These are phyloP conservation scores for Solioccasus polychromus DNA, from an alignment of 768 basidiomycete genomes.

Conservation along the genomic window DNA sequence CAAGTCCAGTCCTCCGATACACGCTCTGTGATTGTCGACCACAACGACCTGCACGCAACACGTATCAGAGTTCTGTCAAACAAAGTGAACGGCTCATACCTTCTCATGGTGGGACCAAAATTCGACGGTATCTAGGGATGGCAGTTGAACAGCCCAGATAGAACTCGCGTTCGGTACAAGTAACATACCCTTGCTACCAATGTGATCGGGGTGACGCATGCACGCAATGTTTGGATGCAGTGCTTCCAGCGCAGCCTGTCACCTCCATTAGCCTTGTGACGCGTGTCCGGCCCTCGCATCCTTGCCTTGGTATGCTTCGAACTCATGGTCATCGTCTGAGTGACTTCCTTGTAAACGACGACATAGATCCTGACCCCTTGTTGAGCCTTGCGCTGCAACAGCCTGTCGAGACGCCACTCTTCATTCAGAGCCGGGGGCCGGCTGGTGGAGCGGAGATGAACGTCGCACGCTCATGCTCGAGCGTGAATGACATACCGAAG, in stretches of 20 bases:
- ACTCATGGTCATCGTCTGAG: constrained; percentile 87
- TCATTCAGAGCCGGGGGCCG: constrained; percentile 84
- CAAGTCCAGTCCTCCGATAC: constrained; percentile 91
- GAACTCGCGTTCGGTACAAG: background rate
- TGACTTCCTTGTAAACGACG: constrained; percentile 94
- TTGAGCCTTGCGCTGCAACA: constrained; percentile 85
- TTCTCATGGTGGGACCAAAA: constrained; percentile 96
- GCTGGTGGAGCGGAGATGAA: constrained; percentile 15
- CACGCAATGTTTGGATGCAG: constrained; percentile 86
- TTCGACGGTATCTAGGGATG: constrained; percentile 59
- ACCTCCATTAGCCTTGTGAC: background rate
- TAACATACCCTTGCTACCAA: constrained; percentile 68
- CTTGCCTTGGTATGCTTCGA: constrained; percentile 79
- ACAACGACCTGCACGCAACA: constrained; percentile 54
- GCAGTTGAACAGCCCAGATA: background rate
- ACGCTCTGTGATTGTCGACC: constrained; percentile 82
- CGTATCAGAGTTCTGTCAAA: background rate
- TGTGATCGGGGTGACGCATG: constrained; percentile 90
- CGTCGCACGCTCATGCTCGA: constrained; percentile 3
- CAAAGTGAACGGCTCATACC: constrained; percentile 21
- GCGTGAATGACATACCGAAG: constrained; percentile 46
- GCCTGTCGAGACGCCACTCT: constrained; percentile 84
- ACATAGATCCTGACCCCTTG: constrained; percentile 91
- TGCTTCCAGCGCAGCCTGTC: constrained; percentile 67
- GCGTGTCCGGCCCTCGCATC: background rate